phyloP scores from a whole-genome alignment of 2,329 filamentous ascomycete species.

The Aspergillaceae sp. region DNA sequence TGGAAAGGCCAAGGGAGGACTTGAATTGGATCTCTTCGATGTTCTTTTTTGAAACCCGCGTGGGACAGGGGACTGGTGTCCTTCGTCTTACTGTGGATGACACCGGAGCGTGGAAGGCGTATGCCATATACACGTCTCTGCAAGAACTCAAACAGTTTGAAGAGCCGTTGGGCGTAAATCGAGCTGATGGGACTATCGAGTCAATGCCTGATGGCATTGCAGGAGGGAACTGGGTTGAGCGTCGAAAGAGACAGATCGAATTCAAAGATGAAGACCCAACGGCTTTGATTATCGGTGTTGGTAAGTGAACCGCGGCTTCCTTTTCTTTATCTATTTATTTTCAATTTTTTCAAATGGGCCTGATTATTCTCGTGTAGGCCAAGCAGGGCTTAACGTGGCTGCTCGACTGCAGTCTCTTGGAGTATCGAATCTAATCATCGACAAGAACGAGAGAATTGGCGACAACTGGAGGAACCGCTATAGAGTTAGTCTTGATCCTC shows the following conservation, averaged over 20 bases:
- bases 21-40: conserved; percentile 31
- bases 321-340: not conserved
- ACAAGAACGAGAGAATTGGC: conserved; percentile 38
- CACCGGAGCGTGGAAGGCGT: conserved; percentile 28
- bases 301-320: conserved; percentile 11
- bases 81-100: conserved; percentile 26
- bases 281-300: conserved; percentile 36
- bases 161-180: conserved; percentile 24
- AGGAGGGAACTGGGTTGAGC: conserved; percentile 31
- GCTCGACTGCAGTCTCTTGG: conserved; percentile 35
- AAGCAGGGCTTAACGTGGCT: conserved; percentile 35
- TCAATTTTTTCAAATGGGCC: not conserved
- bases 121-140: conserved; percentile 31
- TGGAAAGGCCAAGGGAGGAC: conserved; percentile 21
- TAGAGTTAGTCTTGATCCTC: conserved; percentile 18
- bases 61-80: conserved; percentile 29
- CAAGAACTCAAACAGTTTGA: conserved; percentile 28
- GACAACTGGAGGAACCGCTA: conserved; percentile 47
- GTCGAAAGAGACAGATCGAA: conserved; percentile 22
- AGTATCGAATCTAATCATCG: conserved; percentile 36
- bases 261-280: conserved; percentile 30
- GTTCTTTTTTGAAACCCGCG: conserved; percentile 32
- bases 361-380: conserved; percentile 21
- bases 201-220: conserved; percentile 24
- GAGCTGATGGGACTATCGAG: conserved; percentile 27